Evolutionary conservation across 1,284 basidiomycete species (phyloP).

Genomic region (Cerioporus squamosus): DNA sequence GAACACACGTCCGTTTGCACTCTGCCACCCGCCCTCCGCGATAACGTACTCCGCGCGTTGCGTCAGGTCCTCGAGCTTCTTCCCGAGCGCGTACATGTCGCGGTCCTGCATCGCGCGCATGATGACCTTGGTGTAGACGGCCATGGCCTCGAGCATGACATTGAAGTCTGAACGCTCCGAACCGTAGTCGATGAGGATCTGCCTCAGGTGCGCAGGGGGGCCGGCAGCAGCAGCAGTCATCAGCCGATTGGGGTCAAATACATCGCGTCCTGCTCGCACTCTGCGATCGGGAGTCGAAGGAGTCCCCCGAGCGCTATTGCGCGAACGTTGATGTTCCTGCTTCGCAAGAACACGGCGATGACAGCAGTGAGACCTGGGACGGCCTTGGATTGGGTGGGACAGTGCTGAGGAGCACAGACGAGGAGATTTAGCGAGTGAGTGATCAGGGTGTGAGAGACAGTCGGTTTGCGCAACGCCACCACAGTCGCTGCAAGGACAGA

Average conservation of each 20-base stretch:
- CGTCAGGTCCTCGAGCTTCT: conserved; percentile 50
- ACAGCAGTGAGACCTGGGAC: conserved; percentile 48
- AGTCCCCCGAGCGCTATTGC: conserved; percentile 51
- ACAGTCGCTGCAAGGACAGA: conserved; percentile 7
- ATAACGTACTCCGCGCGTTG: conserved; percentile 60
- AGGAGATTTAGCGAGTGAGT: conserved; percentile 54
- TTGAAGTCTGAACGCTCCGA: conserved; percentile 44
- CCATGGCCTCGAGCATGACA: conserved; percentile 39
- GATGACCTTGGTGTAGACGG: conserved; percentile 55
- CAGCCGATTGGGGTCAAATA: conserved; percentile 44
- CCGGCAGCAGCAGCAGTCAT: conserved; percentile 40
- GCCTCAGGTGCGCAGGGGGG: conserved; percentile 48
- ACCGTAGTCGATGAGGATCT: conserved; percentile 52
- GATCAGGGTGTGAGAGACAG: conserved; percentile 42
- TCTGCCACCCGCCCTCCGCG: conserved; percentile 49
- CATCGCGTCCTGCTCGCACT: conserved; percentile 46
- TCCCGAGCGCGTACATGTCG: conserved; percentile 53
- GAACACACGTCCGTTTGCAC: conserved; percentile 37
- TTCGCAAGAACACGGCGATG: conserved; percentile 55
- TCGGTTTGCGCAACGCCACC: conserved; percentile 41
- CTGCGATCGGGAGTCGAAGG: conserved; percentile 46
- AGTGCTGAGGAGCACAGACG: conserved; percentile 44
- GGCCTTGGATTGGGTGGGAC: conserved; percentile 43
- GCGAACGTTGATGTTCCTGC: conserved; percentile 51
- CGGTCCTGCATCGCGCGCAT: conserved; percentile 44